Base-by-base conservation (phyloP, 176 grass and related monocot species). In the Oropetium thomaeum region DNA sequence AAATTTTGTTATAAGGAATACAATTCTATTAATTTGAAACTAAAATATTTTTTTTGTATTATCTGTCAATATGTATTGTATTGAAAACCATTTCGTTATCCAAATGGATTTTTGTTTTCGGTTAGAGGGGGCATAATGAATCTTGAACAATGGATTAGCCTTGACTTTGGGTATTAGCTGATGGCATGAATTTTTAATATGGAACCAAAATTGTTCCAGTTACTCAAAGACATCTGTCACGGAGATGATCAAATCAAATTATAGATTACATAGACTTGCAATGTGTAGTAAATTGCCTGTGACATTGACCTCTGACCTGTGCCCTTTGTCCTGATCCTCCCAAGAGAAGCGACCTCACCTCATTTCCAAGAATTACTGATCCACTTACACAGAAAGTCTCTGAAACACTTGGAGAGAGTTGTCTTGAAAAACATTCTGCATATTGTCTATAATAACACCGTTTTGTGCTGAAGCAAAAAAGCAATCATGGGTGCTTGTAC, bases 401-500 rank as follows among this genome's bases (percentile, higher is more conserved):
- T 58, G 8, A 40, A 40, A 17, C 32, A 17, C 8, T 30, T 7
- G 11, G 13, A 58, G 22, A 25, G 23, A 15, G 37, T 1, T 44
- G 44, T 67, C 39, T 17, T 28, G 39, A 7, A 44, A 67, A 5
- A 37, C n/a, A 10, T 5, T 65, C 35, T 40, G 3, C n/a, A 65
- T 65, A 28, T 58, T 10, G 31, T 73, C n/a, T n/a, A 7, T 14
- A 30, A 41, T 7, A 28, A 29, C 8, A 33, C 27, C 16, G 22
- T 31, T 10, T 38, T 72, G n/a, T 51, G 14, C 16, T 49, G 43
- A 54, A 38, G 14, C 48, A 57, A 57, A 57, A 57, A 33, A 38
- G 34, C 23, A 74, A 58, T 19, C 51, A 73, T 73, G 71, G 52
- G 71, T 74, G 22, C 52, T 13, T 74, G 71, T 38, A 34, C 70